Conservation (phyloP, 139 green algal genomes). For the Choricystis sp. region DNA sequence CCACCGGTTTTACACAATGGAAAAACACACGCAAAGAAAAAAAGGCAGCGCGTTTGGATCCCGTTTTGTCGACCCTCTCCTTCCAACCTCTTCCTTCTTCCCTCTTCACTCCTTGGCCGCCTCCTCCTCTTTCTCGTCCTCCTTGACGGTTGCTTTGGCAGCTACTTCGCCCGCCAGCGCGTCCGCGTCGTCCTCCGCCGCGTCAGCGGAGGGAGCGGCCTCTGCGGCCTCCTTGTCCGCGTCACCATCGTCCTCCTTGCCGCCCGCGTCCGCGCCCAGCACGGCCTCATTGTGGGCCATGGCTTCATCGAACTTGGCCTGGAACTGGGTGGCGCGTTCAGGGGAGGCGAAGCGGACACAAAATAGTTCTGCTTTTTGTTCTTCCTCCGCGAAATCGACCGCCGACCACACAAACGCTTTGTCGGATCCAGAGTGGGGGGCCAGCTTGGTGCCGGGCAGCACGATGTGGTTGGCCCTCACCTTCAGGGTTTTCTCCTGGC, state of each 20-base stretch:
- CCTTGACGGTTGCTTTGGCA: background rate
- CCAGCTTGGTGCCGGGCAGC: conserved; percentile 77
- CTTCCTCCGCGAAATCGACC: conserved; percentile 87
- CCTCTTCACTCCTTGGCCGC: background rate
- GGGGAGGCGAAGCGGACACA: conserved; percentile 77
- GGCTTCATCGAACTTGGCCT: background rate
- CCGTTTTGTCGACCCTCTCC: background rate
- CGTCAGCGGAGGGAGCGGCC: background rate
- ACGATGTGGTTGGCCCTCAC: conserved; percentile 94
- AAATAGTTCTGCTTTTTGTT: conserved; percentile 72
- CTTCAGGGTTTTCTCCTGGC: conserved; percentile 97
- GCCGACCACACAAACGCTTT: conserved; percentile 93
- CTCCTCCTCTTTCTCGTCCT: background rate
- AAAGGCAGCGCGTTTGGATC: background rate
- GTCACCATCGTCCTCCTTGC: background rate
- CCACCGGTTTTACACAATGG: background rate
- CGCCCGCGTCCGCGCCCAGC: background rate
- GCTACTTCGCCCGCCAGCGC: background rate
- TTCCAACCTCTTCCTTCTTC: background rate
- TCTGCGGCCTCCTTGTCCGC: too few relatives aligned
- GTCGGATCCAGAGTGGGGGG: conserved; percentile 85
- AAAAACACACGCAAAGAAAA: background rate
- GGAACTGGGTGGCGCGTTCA: conserved; percentile 31
- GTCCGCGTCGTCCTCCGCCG: background rate
- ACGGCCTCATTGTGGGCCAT: background rate